Conservation (phyloP, 2,329 filamentous ascomycete species). For the Didymella glomerata region DNA sequence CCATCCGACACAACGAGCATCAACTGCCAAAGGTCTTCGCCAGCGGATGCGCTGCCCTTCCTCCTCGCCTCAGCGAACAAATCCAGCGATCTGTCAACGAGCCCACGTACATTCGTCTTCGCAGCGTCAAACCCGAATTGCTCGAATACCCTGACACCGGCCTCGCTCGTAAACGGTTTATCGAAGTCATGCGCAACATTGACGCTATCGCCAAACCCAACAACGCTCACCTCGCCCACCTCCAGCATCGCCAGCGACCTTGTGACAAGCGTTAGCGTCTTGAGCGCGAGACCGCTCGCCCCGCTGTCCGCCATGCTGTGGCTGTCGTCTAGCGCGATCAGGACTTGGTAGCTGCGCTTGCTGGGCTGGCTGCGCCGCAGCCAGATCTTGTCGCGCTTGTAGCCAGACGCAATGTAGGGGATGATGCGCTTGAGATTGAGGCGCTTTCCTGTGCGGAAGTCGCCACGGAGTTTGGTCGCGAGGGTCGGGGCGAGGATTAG, state of each 20-base stretch:
- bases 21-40: slow-evolving; percentile 89
- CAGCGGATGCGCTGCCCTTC: slow-evolving; percentile 59
- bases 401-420: slow-evolving; percentile 96
- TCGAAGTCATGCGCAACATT: slow-evolving; percentile 87
- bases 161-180: slow-evolving; percentile 79
- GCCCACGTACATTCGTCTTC: slow-evolving; percentile 81
- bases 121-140: slow-evolving; percentile 86
- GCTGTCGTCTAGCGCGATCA: slow-evolving; percentile 96
- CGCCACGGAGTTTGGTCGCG: slow-evolving; percentile 93
- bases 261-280: slow-evolving; percentile 91
- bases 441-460: slow-evolving; percentile 96
- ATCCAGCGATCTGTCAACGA: slow-evolving; percentile 80
- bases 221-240: slow-evolving; percentile 88
- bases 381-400: slow-evolving; percentile 99
- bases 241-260: slow-evolving; percentile 91
- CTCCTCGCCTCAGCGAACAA: slow-evolving; percentile 80
- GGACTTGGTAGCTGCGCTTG: slow-evolving; percentile 95
- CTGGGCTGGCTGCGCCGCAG: slow-evolving; percentile 91
- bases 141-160: slow-evolving; percentile 83
- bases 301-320: slow-evolving; percentile 88
- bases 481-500: slow-evolving; percentile 94
- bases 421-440: slow-evolving; percentile 99
- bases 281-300: slow-evolving; percentile 83
- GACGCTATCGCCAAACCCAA: slow-evolving; percentile 86
- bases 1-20: slow-evolving; percentile 94